Evolutionary conservation across 257 asterid species (phyloP).

Genomic region (Solanum pimpinellifolium): DNA sequence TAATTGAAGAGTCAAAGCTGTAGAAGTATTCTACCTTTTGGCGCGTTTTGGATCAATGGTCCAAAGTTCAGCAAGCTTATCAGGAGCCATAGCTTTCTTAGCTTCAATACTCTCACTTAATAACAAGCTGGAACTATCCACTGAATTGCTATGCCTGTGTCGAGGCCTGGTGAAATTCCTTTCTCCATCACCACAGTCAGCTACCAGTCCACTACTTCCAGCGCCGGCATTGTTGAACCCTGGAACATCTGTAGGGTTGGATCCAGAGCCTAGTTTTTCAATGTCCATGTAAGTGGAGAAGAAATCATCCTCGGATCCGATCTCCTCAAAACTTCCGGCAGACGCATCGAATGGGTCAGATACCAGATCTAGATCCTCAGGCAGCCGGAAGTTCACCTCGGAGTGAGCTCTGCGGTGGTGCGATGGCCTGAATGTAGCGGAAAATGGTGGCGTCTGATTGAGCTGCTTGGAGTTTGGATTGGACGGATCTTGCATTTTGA

Average conservation of each 20-base stretch:
- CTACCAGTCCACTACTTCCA: background rate
- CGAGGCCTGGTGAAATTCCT: slow-evolving; percentile 23
- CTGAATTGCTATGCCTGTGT: slow-evolving; percentile 63
- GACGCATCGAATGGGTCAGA: slow-evolving; percentile 57
- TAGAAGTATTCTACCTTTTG: slow-evolving; percentile 36
- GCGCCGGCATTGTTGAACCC: slow-evolving; percentile 6
- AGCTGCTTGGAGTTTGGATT: slow-evolving; percentile 30
- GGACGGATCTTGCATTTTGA: slow-evolving; percentile 21
- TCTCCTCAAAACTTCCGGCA: slow-evolving; percentile 69
- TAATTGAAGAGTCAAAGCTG: background rate
- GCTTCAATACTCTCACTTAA: slow-evolving; percentile 66
- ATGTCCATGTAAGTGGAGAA: slow-evolving; percentile 91
- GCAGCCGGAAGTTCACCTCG: slow-evolving; percentile 75
- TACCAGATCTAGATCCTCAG: slow-evolving; percentile 84
- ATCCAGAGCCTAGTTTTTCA: slow-evolving; percentile 63
- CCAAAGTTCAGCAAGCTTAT: slow-evolving; percentile 94
- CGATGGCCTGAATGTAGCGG: slow-evolving; percentile 45
- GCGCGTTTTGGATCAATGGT: slow-evolving; percentile 94
- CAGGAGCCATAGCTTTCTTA: slow-evolving; percentile 98
- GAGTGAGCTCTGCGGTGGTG: slow-evolving; percentile 97
- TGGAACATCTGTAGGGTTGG: slow-evolving; percentile 29
- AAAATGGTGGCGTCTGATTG: slow-evolving; percentile 24
- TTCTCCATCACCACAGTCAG: slow-evolving; percentile 5
- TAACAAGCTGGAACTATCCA: slow-evolving; percentile 58
- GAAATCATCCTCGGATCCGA: slow-evolving; percentile 94